phyloP scores from a whole-genome alignment of 345 rosid species.

The Raphanus sativus region DNA sequence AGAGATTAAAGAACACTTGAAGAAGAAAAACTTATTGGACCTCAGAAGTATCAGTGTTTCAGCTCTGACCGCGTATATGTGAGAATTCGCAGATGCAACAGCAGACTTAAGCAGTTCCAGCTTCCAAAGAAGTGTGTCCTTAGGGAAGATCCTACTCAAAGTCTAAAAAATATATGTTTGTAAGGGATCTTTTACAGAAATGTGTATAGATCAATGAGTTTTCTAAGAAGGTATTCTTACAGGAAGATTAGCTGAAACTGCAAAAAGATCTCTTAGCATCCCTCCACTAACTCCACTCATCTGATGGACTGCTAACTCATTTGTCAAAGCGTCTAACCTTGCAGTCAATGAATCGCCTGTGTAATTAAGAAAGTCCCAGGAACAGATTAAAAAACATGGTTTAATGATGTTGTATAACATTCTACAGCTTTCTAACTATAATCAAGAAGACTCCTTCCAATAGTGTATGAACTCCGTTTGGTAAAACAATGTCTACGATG shows the following conservation, averaged over 20 bases:
- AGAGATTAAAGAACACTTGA: background rate
- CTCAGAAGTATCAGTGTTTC: constrained; percentile 59
- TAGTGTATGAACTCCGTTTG: constrained; percentile 38
- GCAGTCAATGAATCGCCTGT: constrained; percentile 42
- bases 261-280: constrained; percentile 36
- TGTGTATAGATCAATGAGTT: background rate
- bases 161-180: constrained; percentile 42
- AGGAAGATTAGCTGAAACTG: constrained; percentile 39
- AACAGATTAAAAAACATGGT: background rate
- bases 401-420: background rate
- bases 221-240: constrained; percentile 34
- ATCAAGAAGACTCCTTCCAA: constrained; percentile 14
- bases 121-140: constrained; percentile 77
- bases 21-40: constrained; percentile 28
- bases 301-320: constrained; percentile 36
- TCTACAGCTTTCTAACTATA: background rate
- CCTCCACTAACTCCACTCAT: constrained; percentile 25
- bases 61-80: constrained; percentile 56
- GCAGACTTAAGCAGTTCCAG: constrained; percentile 56
- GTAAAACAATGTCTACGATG: constrained; percentile 31
- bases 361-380: background rate
- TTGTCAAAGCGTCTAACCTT: constrained; percentile 39
- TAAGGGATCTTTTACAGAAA: background rate
- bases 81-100: constrained; percentile 51
- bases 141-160: constrained; percentile 50